Base-by-base conservation (phyloP, 495 filamentous ascomycete genomes). In the Aspergillus kassunensis region DNA sequence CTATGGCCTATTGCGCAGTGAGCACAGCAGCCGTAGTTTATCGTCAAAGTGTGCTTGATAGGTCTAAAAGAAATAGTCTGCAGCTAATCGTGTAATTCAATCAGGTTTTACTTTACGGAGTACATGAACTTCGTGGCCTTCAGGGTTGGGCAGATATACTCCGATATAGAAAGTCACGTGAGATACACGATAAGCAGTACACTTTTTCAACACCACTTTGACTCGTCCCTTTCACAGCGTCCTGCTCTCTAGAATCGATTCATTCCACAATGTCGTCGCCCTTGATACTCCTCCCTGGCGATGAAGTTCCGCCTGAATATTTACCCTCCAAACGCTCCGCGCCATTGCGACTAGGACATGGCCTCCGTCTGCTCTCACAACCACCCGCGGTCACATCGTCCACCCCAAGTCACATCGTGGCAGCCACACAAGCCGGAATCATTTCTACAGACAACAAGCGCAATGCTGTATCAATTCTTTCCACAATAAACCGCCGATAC, bases 311-410 rank as follows among this genome's bases (percentile, higher is more conserved):
- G 8, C 65, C 72, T 9, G 66, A 69, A 39, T 47, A 70, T 29
- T 79, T 91, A 12, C 83, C 83, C 8, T 63, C 89, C 2, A 74
- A 75, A 29, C 83, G 83, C 55, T 77, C 80, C 56, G 75, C 80
- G 48, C 77, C 90, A 23, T 76, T 98, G 52, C 87, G 86, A 57
- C 77, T 98, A 24, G 93, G 93, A 25, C 89, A 90, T 10, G 93
- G 93, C 29, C 78, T 97, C 30, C 71, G 71, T 39, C 62, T 75
- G n/a, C 62, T 76, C 44, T 71, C 72, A 37, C 65, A 60, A 60
- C 47, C 49, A 4, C 43, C 52, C 10, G 47, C 50, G 6, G 25
- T 56, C 2, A 27, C 64, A 7, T 36, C 63, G 10, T 44, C 59
- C 7, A 21, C 51, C 6, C 34, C 64, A 21, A 62, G 51, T 19